Evolutionary conservation across 805 yeast species (phyloP), one percentile per base, ranked within the genome.

Genomic region (Kodamaea jinghongensis): DNA sequence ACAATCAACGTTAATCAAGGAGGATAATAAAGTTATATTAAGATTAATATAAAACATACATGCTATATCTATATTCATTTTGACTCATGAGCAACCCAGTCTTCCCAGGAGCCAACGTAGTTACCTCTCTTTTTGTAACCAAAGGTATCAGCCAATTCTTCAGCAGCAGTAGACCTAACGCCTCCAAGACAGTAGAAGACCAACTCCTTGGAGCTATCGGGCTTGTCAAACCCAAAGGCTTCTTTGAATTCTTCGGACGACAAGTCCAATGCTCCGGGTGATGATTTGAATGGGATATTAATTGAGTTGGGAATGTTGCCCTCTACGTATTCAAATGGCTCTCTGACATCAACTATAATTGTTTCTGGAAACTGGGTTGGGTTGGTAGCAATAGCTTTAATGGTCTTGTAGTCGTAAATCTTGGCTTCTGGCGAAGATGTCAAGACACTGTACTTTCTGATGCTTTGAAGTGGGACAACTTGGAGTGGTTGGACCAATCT

Each of bases 151-250:
- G 98, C 98, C 56, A 91, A 72, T 56, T 87, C 95, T 58, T 88
- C 96, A 31, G 96, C 90, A 46, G 88, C 87, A 32, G 87, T 75
- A 16, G 95, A 83, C 70, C 99, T 81, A 34, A 89, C 85, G 41
- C 99, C 99, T 6, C 86, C 96, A 35, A 85, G 78, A 65, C 99
- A 91, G 67, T 90, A 90, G 65, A 91, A 90, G 30, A 91, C 76
- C 56, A 91, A 70, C 49, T 86, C 86, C 56, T 84, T 78, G 36
- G 79, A 81, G 34, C 68, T 61, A 5, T 65, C 51, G 2, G 99
- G 99, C 67, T 91, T 91, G 10, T 71, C 72, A 54, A 89, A 81
- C 10, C 95, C 91, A 66, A 90, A 88, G 34, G 78, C 71, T 27
- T 84, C 86, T 52, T 79, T 75, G 55, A 93, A 91, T 49, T 86